phyloP scores from a whole-genome alignment of 2,329 filamentous ascomycete species.

The Aureobasidium sp. region DNA sequence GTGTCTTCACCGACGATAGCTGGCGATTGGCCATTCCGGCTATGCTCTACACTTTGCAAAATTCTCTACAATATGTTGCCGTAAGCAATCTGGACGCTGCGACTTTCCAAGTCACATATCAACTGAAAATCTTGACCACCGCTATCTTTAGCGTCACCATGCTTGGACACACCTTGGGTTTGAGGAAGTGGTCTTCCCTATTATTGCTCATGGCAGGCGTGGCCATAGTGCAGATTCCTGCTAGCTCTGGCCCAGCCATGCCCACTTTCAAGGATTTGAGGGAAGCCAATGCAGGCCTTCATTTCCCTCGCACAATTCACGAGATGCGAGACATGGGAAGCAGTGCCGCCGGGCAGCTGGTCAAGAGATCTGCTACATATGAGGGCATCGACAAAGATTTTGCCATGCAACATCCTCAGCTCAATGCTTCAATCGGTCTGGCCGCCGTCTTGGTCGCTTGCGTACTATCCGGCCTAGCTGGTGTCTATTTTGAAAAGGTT shows the following conservation, averaged over 20 bases:
- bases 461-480: conserved; percentile 72
- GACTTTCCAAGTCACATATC: conserved; percentile 87
- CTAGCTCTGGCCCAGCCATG: conserved; percentile 45
- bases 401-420: conserved; percentile 43
- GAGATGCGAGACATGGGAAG: conserved; percentile 60
- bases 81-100: conserved; percentile 86
- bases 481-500: conserved; percentile 85
- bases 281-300: conserved; percentile 47
- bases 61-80: conserved; percentile 86
- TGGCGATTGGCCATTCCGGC: conserved; percentile 94
- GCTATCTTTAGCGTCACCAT: conserved; percentile 79
- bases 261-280: conserved; percentile 53
- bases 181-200: conserved; percentile 72
- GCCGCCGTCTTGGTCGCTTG: conserved; percentile 71
- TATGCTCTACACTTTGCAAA: conserved; percentile 80
- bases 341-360: conserved; percentile 42
- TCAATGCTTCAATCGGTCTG: conserved; percentile 75
- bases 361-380: conserved; percentile 76
- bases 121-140: conserved; percentile 87
- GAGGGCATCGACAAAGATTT: conserved; percentile 70
- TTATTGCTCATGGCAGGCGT: conserved; percentile 74
- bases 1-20: conserved; percentile 80
- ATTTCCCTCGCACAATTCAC: conserved; percentile 72
- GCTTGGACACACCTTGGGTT: conserved; percentile 60
- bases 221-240: conserved; percentile 73